Evolutionary conservation across 1,139 yeast species (phyloP), one percentile per base, ranked within the genome.

Genomic region (Saccharomyces hybrid): DNA sequence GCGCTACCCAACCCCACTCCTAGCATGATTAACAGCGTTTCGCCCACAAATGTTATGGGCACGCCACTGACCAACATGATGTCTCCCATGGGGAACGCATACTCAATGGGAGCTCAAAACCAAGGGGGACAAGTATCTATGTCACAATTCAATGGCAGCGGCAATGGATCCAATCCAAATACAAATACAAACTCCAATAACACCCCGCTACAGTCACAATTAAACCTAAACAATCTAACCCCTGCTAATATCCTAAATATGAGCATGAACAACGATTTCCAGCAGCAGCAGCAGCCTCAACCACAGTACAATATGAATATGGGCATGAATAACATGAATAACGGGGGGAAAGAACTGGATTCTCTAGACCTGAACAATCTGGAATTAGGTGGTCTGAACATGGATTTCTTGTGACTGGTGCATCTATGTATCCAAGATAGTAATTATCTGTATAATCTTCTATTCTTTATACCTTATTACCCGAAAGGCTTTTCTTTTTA

Each of bases 161-260:
- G 52, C 51, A 38, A 11, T 52, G 44, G 44, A 11, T 26, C 41
- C 51, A 50, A n/a, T 25, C 25, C 32, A 32, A 46, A 4, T 51
- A 28, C 44, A 53, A 52, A 23, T 52, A 51, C 28, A 53, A 55
- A 32, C 55, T 14, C 29, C 48, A 46, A 16, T 32, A 29, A 28
- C 49, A 47, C 34, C 28, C 32, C 50, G 38, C 50, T 55, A 41
- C 57, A 55, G 32, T 57, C 55, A 23, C 56, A 58, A 47, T 34
- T 56, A 34, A 58, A 55, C 50, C 54, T 61, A 59, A 61, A 59
- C 48, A 60, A 59, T 31, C 61, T 66, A 7, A 67, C 69, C 4
- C 70, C 71, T 1, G 69, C 68, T 2, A 67, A 64, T 51, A 67
- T 66, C 29, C 51, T 67, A 32, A 66, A 55, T 55, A 67, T 66